Evolutionary conservation across 768 basidiomycete species (phyloP).

Genomic region (Termitomyces sp.): DNA sequence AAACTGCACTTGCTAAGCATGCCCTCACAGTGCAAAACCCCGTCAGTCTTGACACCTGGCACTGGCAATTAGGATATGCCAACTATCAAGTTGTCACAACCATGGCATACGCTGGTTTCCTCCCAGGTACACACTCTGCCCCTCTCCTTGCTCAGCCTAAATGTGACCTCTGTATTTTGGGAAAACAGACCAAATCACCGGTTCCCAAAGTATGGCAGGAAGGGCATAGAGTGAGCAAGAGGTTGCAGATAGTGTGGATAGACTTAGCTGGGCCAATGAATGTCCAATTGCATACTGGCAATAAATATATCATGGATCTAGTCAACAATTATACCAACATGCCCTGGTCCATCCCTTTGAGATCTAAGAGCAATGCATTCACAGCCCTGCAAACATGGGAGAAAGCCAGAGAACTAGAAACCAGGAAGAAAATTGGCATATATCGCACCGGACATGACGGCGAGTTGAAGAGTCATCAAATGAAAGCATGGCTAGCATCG

Average conservation of each 20-base stretch:
- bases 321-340: constrained; percentile 25
- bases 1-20: not conserved
- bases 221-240: not conserved
- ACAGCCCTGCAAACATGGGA: too few species aligned
- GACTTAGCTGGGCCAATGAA: too few species aligned
- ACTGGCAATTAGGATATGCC: not conserved
- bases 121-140: not conserved
- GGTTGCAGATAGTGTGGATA: too few species aligned
- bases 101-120: constrained; percentile 17
- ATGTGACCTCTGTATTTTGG: constrained; percentile 15
- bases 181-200: constrained; percentile 33
- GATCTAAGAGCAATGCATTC: constrained; percentile 23
- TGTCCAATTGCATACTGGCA: not conserved
- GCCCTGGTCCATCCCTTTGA: constrained; percentile 29
- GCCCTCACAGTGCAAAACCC: not conserved
- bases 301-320: constrained; percentile 27
- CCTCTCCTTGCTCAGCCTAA: too few species aligned
- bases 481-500: constrained; percentile 14
- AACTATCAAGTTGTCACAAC: constrained; percentile 22
- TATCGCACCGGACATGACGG: constrained; percentile 11
- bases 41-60: not conserved
- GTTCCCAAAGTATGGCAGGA: constrained; percentile 30
- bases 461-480: constrained; percentile 4
- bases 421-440: constrained; percentile 14
- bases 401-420: constrained; percentile 19